phyloP scores from a whole-genome alignment of 2,329 filamentous ascomycete genomes.

The Alternaria infectoria region DNA sequence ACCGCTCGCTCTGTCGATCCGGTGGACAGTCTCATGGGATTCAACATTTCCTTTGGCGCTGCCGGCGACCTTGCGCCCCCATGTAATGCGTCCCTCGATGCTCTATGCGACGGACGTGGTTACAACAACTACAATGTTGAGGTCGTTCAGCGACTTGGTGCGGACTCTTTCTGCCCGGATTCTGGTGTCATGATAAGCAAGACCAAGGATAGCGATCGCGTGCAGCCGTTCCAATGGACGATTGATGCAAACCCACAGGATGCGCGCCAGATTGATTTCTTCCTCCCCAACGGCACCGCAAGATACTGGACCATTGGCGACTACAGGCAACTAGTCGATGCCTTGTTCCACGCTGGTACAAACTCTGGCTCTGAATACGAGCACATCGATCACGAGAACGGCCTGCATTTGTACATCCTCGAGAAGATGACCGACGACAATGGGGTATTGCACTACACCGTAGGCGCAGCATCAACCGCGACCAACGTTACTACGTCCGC shows the following conservation, averaged over 20 bases:
- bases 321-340: conserved; percentile 61
- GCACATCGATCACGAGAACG: conserved; percentile 56
- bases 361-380: conserved; percentile 59
- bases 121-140: conserved; percentile 62
- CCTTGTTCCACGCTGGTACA: conserved; percentile 62
- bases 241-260: conserved; percentile 63
- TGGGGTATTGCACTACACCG: conserved; percentile 57
- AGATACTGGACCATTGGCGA: conserved; percentile 59
- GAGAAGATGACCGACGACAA: conserved; percentile 50
- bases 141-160: conserved; percentile 61
- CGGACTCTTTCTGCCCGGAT: conserved; percentile 61
- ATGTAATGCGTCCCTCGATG: conserved; percentile 53
- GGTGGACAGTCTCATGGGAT: conserved; percentile 51
- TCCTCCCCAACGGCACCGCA: conserved; percentile 56
- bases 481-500: conserved; percentile 42
- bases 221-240: conserved; percentile 60
- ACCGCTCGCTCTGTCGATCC: conserved; percentile 58
- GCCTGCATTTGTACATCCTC: conserved; percentile 60
- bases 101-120: conserved; percentile 59
- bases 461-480: conserved; percentile 55
- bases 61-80: conserved; percentile 52
- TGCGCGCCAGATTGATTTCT: conserved; percentile 58
- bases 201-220: conserved; percentile 53
- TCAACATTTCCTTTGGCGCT: conserved; percentile 55
- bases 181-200: conserved; percentile 62